phyloP scores from a whole-genome alignment of 371 early-diverging fungal species.

The Mortierella polycephala region DNA sequence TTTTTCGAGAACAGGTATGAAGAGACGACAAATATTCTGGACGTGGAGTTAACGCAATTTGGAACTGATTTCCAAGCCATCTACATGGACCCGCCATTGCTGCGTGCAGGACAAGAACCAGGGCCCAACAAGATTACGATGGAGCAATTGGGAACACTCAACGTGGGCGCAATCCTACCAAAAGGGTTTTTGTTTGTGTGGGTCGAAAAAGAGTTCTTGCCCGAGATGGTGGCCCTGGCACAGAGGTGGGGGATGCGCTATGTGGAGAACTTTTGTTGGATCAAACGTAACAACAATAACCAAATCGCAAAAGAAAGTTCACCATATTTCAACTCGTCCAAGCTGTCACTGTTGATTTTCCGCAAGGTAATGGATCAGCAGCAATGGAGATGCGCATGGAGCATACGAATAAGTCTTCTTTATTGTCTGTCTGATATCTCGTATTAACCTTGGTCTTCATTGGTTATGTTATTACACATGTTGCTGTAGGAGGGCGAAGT shows the following conservation, averaged over 20 bases:
- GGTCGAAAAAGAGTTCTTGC: conserved; percentile 89
- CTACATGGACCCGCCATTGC: conserved; percentile 92
- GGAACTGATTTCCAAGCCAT: conserved; percentile 81
- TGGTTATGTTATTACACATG: background rate
- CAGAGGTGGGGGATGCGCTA: conserved; percentile 91
- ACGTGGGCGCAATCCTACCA: conserved; percentile 71
- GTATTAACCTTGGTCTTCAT: background rate
- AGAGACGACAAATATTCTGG: conserved; percentile 54
- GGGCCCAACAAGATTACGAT: conserved; percentile 74
- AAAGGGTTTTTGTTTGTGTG: conserved; percentile 92
- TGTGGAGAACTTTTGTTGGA: conserved; percentile 96
- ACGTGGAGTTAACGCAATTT: conserved; percentile 58
- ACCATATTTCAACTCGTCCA: conserved; percentile 83
- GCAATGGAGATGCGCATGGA: background rate
- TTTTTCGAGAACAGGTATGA: conserved; percentile 61
- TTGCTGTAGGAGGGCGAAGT: conserved; percentile 74
- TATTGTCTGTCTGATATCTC: background rate
- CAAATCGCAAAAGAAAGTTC: conserved; percentile 74
- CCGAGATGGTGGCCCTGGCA: conserved; percentile 77
- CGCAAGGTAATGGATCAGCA: conserved; percentile 64
- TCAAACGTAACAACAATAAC: conserved; percentile 85
- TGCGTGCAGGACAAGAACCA: conserved; percentile 76
- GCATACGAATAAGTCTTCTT: background rate
- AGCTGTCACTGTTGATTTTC: conserved; percentile 89
- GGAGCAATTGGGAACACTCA: conserved; percentile 67